Conservation (phyloP, 441 rosid genomes). For the Mallotus japonicus region DNA sequence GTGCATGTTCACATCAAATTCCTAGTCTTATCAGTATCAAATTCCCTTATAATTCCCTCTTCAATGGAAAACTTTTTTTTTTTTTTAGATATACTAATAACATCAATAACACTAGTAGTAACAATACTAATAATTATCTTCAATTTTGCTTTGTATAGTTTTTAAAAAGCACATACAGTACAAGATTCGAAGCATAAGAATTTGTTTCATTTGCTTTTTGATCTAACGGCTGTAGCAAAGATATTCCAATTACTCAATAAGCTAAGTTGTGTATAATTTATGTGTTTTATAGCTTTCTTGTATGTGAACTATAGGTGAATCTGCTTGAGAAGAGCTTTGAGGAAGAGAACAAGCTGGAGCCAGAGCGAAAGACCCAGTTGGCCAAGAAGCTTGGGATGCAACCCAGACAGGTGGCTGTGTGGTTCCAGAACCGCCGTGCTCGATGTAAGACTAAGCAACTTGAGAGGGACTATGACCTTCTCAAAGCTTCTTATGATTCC, state of each 20-base stretch:
- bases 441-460: constrained; percentile 33
- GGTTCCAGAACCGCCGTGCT: constrained; percentile 33
- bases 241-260: background rate
- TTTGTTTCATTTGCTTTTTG: background rate
- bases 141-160: too few species aligned
- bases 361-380: constrained; percentile 26
- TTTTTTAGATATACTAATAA: background rate
- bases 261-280: background rate
- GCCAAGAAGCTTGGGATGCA: constrained; percentile 30
- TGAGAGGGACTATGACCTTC: constrained; percentile 30
- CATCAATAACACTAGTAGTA: too few species aligned
- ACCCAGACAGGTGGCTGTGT: constrained; percentile 32
- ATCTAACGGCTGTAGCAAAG: background rate
- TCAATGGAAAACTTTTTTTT: too few species aligned
- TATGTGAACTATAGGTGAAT: background rate
- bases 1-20: background rate
- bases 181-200: background rate
- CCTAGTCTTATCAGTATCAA: constrained; percentile 30
- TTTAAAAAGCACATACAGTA: too few species aligned
- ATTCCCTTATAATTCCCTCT: constrained; percentile 15
- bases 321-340: constrained; percentile 29
- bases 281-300: too few species aligned
- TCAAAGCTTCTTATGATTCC: constrained; percentile 44
- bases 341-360: constrained; percentile 30
- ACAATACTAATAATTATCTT: background rate